phyloP scores from a whole-genome alignment of 108 stramenopile species.

The Mediolabrus comicus region DNA sequence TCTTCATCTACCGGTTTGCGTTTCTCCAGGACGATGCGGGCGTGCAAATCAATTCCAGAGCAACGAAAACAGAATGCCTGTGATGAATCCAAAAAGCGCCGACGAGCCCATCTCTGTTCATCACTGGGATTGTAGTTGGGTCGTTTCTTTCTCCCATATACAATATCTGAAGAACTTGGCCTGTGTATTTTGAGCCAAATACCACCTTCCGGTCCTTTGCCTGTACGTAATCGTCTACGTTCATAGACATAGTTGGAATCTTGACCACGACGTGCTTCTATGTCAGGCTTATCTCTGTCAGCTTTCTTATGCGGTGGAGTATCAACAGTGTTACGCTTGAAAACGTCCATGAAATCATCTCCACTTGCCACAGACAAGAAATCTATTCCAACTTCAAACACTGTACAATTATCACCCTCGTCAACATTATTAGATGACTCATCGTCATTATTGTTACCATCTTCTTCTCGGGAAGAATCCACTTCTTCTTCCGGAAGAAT shows the following conservation, averaged over 20 bases:
- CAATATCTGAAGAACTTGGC: slow-evolving; percentile 22
- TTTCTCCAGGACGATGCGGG: slow-evolving; percentile 60
- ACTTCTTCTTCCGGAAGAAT: slow-evolving; percentile 42
- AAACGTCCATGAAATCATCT: slow-evolving; percentile 65
- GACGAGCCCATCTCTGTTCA: slow-evolving; percentile 54
- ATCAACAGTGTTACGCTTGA: slow-evolving; percentile 39
- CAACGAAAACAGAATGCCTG: slow-evolving; percentile 58
- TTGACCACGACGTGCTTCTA: background rate
- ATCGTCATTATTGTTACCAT: slow-evolving; percentile 15
- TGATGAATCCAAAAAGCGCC: slow-evolving; percentile 43
- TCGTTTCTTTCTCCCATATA: background rate
- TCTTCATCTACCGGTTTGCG: slow-evolving; percentile 24
- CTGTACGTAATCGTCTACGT: slow-evolving; percentile 69
- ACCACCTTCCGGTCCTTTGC: slow-evolving; percentile 73
- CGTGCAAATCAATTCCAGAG: slow-evolving; percentile 74
- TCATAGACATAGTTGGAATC: slow-evolving; percentile 50
- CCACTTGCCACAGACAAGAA: slow-evolving; percentile 73
- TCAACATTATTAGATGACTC: slow-evolving; percentile 24
- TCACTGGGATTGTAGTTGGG: background rate
- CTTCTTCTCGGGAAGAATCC: slow-evolving; percentile 20
- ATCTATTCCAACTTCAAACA: slow-evolving; percentile 70
- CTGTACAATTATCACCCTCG: slow-evolving; percentile 43
- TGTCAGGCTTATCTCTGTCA: background rate
- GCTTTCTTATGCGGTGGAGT: background rate
- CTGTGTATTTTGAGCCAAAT: slow-evolving; percentile 60